These are phyloP conservation scores for Dactylellina drechsleri DNA, from an alignment of 2,329 filamentous ascomycete species.

Conservation along the genomic window DNA sequence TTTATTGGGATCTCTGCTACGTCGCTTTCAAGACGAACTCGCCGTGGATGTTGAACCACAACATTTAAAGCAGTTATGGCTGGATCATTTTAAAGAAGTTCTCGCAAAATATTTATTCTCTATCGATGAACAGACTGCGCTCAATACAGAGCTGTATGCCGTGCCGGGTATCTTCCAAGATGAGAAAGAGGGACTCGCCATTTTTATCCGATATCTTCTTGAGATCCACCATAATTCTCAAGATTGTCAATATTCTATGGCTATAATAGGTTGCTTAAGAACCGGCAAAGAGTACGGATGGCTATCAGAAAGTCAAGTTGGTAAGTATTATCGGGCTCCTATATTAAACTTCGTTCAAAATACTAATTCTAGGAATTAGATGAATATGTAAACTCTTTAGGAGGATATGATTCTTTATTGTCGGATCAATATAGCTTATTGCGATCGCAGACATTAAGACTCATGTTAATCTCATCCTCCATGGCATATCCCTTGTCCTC, in stretches of 20 bases:
- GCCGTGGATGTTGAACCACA: not conserved
- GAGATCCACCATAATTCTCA: conserved; percentile 59
- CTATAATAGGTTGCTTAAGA: conserved; percentile 56
- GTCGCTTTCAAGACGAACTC: conserved; percentile 25
- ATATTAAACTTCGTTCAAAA: not conserved
- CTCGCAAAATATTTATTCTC: conserved; percentile 40
- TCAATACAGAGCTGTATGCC: conserved; percentile 48
- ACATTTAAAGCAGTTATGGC: conserved; percentile 16
- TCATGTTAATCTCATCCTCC: conserved; percentile 73
- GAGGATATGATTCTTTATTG: conserved; percentile 36
- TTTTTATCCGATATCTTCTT: conserved; percentile 64
- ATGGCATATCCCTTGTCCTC: conserved; percentile 64
- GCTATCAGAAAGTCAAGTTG: conserved; percentile 54
- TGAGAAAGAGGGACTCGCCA: conserved; percentile 60
- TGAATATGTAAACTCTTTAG: conserved; percentile 12
- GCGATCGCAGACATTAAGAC: conserved; percentile 35
- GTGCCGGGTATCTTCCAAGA: conserved; percentile 41
- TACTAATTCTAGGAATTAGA: conserved; percentile 12
- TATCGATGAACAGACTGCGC: conserved; percentile 27
- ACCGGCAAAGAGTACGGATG: conserved; percentile 57
- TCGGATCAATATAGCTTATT: conserved; percentile 22
- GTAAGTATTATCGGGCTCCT: conserved; percentile 6
- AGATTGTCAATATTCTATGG: conserved; percentile 32
- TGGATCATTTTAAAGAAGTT: conserved; percentile 26
- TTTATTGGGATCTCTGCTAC: conserved; percentile 37